Evolutionary conservation across 2,329 filamentous ascomycete genomes (phyloP).

Genomic region (Cadophora sp.): DNA sequence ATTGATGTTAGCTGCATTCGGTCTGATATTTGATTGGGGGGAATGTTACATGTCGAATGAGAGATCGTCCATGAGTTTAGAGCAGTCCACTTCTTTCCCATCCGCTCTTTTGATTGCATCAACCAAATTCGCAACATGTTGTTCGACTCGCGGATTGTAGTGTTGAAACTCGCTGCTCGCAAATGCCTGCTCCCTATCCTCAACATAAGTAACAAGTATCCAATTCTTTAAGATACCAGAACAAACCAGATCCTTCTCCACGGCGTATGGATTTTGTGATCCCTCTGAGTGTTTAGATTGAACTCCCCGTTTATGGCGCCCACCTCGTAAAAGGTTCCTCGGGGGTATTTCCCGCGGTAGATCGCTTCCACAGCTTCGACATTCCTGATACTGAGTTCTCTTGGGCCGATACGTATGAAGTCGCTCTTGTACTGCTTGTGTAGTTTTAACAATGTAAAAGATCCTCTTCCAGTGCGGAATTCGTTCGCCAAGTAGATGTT

Average conservation of each 20-base stretch:
- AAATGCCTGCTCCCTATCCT: conserved; percentile 27
- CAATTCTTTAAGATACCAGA: background rate
- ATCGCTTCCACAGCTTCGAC: conserved; percentile 29
- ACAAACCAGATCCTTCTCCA: conserved; percentile 32
- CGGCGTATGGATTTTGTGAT: conserved; percentile 27
- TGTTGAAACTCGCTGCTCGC: conserved; percentile 26
- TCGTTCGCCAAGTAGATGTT: conserved; percentile 36
- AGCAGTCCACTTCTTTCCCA: conserved; percentile 23
- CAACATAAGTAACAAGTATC: background rate
- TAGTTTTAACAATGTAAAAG: conserved; percentile 27
- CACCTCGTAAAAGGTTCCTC: conserved; percentile 30
- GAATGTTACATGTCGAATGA: conserved; percentile 31
- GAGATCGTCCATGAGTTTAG: conserved; percentile 25
- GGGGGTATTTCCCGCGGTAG: conserved; percentile 30
- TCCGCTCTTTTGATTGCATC: conserved; percentile 14
- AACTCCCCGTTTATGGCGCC: conserved; percentile 25
- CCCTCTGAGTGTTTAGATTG: conserved; percentile 28
- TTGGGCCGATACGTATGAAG: conserved; percentile 32
- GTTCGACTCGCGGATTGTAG: conserved; percentile 29
- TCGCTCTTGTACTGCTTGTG: conserved; percentile 41
- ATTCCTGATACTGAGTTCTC: conserved; percentile 42
- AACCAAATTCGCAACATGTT: conserved; percentile 28
- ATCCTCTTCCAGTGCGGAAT: conserved; percentile 26
- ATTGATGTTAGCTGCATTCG: background rate
- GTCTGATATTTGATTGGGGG: background rate